Base-by-base conservation (phyloP, 108 stramenopile genomes). In the Bacterosira constricta region DNA sequence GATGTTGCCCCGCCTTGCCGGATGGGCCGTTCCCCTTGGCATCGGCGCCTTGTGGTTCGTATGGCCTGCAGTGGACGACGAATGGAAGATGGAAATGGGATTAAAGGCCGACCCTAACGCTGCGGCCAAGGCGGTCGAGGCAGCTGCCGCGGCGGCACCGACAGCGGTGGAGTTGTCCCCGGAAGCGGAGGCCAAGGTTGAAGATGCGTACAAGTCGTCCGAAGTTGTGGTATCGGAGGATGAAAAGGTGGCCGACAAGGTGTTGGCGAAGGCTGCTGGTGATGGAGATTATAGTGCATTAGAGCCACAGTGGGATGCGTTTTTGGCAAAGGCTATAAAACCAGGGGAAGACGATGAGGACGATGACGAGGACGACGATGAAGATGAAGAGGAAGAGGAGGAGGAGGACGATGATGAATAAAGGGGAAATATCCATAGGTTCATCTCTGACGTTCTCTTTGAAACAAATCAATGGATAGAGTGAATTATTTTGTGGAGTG, bases 21-120 rank as follows among this genome's bases (percentile, higher is more conserved):
- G 69, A 4, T 82, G 81, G 84, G 56, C 66, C 36, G 69, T 66
- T 20, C 84, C 84, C 15, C 62, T 71, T 11, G 64, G 63, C 10
- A 68, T 56, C 11, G 84, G 81, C n/a, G 84, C 60, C 10, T 46
- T 79, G 8, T 85, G 84, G 84, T 82, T 85, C 55, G 68, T 85
- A 27, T 85, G 81, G 81, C 84, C 84, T 1, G 84, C 84, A 29
- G 74, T 85, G 0, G 74, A 79, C 38, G 81, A 82, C 45, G 69
- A 66, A 25, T 82, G 77, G 67, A 85, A 85, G 47, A 69, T 79
- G 12, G 13, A 32, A 7, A 63, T 82, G 55, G 84, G 84, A 11
- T 17, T 85, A 15, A 70, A 73, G 67, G 61, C 70, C 8, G 77
- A 82, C 64, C 73, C 78, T 0, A 59, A 81, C 34, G 56, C 75